A percentile compares a stretch with the other conserved stretches of the same genome.
Evolutionary conservation across 306 rosid species (phyloP).

Genomic region (Carpinus fangiana): DNA sequence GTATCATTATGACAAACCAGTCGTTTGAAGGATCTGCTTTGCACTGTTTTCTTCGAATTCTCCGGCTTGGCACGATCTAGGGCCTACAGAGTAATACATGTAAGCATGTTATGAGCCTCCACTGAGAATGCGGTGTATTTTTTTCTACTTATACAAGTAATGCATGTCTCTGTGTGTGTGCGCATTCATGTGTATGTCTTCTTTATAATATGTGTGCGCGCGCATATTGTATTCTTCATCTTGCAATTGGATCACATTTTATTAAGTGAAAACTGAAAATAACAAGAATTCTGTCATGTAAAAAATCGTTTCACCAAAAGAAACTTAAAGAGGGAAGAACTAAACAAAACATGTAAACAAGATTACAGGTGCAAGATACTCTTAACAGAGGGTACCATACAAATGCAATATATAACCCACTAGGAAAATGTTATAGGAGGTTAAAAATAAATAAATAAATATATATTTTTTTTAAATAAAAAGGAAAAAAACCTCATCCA

Average conservation of each 20-base stretch:
- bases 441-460: too few species aligned
- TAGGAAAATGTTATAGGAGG: too few species aligned
- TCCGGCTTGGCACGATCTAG: conserved; percentile 87
- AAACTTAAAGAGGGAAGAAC: neutral
- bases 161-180: too few species aligned
- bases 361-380: neutral
- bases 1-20: conserved; percentile 53
- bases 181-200: too few species aligned
- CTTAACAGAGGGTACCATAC: too few species aligned
- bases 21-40: conserved; percentile 79
- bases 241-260: neutral
- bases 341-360: neutral
- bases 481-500: too few species aligned
- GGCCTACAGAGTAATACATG: conserved; percentile 45
- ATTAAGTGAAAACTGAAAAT: neutral
- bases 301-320: neutral
- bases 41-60: conserved; percentile 44
- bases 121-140: neutral
- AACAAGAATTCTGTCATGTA: neutral
- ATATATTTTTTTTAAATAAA: too few species aligned
- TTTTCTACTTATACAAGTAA: too few species aligned
- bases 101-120: neutral
- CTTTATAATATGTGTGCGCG: too few species aligned
- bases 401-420: too few species aligned
- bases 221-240: neutral